Percentiles rank a stretch among this genome's conserved stretches.
These are phyloP conservation scores for Mortierella sp. DNA, from an alignment of 371 early-diverging fungal species.

Conservation along the genomic window DNA sequence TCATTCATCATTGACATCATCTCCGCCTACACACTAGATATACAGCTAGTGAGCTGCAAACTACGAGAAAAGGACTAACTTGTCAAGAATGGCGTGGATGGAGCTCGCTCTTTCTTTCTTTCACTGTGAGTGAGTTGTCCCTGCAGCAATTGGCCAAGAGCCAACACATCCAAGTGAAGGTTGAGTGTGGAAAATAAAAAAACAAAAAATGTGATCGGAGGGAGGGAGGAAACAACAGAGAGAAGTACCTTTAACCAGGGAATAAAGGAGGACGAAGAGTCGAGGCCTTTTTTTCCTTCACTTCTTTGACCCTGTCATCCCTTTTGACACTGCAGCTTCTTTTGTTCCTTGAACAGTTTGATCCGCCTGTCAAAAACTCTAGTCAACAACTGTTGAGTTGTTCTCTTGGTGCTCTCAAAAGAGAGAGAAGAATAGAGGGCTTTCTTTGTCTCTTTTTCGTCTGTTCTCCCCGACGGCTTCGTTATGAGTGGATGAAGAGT, in stretches of 20 bases:
- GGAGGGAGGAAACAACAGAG: background rate
- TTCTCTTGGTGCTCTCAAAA: background rate
- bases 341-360: background rate
- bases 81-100: background rate
- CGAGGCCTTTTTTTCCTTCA: background rate
- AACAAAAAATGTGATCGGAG: slow-evolving; percentile 3
- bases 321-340: background rate
- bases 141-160: slow-evolving; percentile 1
- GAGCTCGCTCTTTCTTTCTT: background rate
- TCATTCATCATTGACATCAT: background rate
- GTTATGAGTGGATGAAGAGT: background rate
- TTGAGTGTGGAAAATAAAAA: background rate
- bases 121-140: background rate
- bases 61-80: background rate
- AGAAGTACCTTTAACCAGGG: background rate
- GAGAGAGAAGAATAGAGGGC: background rate
- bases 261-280: background rate
- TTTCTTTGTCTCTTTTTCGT: background rate
- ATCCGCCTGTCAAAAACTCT: background rate
- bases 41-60: background rate
- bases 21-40: slow-evolving; percentile 3
- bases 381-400: background rate
- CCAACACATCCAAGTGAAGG: background rate
- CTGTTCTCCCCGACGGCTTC: background rate
- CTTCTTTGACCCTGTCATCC: background rate